These are phyloP conservation scores for Catunica adiposa DNA, from an alignment of 2,329 filamentous ascomycete species.

Conservation along the genomic window DNA sequence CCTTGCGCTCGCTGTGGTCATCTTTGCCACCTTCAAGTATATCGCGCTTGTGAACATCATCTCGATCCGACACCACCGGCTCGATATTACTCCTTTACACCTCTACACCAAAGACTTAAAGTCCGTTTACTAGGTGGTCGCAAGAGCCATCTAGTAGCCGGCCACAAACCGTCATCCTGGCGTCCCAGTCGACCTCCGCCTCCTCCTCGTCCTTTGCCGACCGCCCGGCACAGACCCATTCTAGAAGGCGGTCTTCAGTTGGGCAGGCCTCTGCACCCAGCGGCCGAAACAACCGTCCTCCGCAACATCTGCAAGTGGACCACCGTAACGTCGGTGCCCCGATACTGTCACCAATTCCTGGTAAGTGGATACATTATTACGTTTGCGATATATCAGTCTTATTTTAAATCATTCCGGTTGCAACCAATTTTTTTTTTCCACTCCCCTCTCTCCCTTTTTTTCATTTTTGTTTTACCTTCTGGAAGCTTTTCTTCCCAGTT, in stretches of 20 bases:
- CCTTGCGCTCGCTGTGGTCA: constrained; percentile 1
- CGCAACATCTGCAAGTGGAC: constrained; percentile 12
- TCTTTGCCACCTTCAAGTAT: not conserved
- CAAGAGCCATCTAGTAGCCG: constrained; percentile 14
- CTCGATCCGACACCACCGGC: not conserved
- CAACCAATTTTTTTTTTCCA: no score
- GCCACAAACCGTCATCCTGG: constrained; percentile 14
- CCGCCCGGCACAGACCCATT: constrained; percentile 31
- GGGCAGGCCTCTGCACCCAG: constrained; percentile 22
- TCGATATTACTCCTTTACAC: not conserved
- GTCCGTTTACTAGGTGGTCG: constrained; percentile 14
- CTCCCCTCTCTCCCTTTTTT: no score
- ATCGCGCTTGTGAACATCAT: not conserved
- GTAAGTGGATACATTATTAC: constrained; percentile 6
- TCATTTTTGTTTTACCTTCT: not conserved
- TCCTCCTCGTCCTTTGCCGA: constrained; percentile 40
- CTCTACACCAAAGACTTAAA: constrained; percentile 15
- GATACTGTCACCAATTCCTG: constrained; percentile 12
- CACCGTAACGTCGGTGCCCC: constrained; percentile 7
- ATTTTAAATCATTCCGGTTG: no score
- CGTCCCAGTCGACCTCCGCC: constrained; percentile 20
- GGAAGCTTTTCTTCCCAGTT: not conserved
- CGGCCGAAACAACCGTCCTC: constrained; percentile 16
- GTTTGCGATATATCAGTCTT: no score
- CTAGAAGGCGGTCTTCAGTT: constrained; percentile 33